Percentiles rank a stretch among this genome's conserved stretches.
Evolutionary conservation across 2,329 filamentous ascomycete genomes (phyloP).

Genomic region (Chaetothyriales sp.): DNA sequence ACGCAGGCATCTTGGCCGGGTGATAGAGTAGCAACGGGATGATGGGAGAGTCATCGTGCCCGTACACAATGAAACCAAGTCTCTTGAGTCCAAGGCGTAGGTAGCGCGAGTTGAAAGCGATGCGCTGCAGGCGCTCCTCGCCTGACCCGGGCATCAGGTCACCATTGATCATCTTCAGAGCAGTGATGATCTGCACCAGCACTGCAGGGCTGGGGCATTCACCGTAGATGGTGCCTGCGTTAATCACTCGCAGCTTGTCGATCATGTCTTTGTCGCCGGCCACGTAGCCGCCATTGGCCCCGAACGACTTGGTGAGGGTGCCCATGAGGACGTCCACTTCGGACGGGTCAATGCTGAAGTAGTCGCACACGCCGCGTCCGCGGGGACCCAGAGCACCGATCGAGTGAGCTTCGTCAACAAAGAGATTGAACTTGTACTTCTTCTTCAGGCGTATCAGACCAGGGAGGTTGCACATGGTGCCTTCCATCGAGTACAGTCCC

Average conservation of each 20-base stretch:
- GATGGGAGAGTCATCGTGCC: slow-evolving; percentile 94
- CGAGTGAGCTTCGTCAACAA: slow-evolving; percentile 92
- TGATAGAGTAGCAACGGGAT: slow-evolving; percentile 91
- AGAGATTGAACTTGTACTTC: slow-evolving; percentile 94
- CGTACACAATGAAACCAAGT: slow-evolving; percentile 90
- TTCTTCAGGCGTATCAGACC: slow-evolving; percentile 75
- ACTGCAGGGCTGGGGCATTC: slow-evolving; percentile 81
- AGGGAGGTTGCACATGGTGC: slow-evolving; percentile 95
- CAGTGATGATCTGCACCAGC: slow-evolving; percentile 76
- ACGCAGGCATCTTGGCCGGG: slow-evolving; percentile 96
- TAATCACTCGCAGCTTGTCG: slow-evolving; percentile 75
- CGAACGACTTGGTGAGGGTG: slow-evolving; percentile 94
- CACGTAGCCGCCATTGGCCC: slow-evolving; percentile 92
- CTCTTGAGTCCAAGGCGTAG: slow-evolving; percentile 95
- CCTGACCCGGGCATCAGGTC: slow-evolving; percentile 82
- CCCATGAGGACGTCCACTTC: slow-evolving; percentile 96
- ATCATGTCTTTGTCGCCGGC: slow-evolving; percentile 81
- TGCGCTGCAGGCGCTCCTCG: slow-evolving; percentile 84
- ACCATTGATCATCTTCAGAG: slow-evolving; percentile 77
- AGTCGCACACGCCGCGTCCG: slow-evolving; percentile 91
- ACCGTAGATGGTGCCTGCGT: slow-evolving; percentile 73
- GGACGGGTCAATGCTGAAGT: slow-evolving; percentile 77
- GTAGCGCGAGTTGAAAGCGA: slow-evolving; percentile 97
- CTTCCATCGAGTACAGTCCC: slow-evolving; percentile 98
- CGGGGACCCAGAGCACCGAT: slow-evolving; percentile 79